These are phyloP conservation scores for Salvia splendens DNA, from an alignment of 257 asterid species.

Conservation along the genomic window DNA sequence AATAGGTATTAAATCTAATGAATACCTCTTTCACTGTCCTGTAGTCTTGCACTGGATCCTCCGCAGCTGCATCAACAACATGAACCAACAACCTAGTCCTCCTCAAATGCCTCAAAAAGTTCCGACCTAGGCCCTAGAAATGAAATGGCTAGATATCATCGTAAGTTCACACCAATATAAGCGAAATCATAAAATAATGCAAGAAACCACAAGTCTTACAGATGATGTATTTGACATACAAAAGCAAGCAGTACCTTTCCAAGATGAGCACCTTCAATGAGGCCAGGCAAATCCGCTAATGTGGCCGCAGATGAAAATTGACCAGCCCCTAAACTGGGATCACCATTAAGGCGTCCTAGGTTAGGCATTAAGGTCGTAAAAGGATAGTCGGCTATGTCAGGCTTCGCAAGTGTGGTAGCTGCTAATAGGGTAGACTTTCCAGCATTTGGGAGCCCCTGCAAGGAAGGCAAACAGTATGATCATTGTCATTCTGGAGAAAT, in stretches of 20 bases:
- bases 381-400: conserved; percentile 98
- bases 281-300: conserved; percentile 96
- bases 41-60: conserved; percentile 83
- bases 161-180: conserved; percentile 13
- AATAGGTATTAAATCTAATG: conserved; percentile 20
- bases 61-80: conserved; percentile 83
- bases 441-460: conserved; percentile 97
- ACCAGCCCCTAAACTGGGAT: conserved; percentile 81
- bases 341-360: conserved; percentile 93
- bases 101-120: conserved; percentile 95
- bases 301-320: conserved; percentile 90
- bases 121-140: conserved; percentile 91
- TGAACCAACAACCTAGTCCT: conserved; percentile 93
- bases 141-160: conserved; percentile 3
- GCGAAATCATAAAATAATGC: conserved; percentile 5
- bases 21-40: conserved; percentile 90
- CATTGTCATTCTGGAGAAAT: neutral
- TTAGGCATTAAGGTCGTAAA: conserved; percentile 98
- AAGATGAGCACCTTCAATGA: conserved; percentile 97
- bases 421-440: conserved; percentile 93
- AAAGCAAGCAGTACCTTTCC: conserved; percentile 70
- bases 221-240: conserved; percentile 8
- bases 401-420: conserved; percentile 86
- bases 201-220: conserved; percentile 8
- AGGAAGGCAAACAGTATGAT: conserved; percentile 17